Conservation (phyloP, 176 grass and related monocot species). For the Leersia perrieri region DNA sequence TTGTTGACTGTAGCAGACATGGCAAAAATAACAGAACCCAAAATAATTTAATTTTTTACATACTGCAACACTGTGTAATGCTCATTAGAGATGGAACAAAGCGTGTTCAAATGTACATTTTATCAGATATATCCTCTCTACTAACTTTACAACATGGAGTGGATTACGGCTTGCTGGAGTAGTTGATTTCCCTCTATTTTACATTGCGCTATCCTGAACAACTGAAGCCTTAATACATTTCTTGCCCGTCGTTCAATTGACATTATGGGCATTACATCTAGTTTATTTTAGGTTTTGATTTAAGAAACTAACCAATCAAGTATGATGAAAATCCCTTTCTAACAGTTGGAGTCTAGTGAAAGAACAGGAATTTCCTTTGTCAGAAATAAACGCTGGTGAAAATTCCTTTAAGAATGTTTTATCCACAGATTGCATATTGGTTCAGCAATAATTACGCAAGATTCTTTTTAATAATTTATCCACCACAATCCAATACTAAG, state of each 20-base stretch:
- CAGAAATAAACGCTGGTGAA: not conserved
- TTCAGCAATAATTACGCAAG: not conserved
- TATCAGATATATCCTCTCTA: not conserved
- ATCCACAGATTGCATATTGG: too few relatives aligned
- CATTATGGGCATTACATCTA: not conserved
- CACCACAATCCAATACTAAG: not conserved
- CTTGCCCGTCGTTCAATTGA: not conserved
- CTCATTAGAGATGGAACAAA: not conserved
- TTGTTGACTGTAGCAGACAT: not conserved
- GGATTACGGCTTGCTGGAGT: not conserved
- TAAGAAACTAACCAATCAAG: not conserved
- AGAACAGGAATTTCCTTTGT: not conserved
- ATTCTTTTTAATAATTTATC: slow-evolving; percentile 1
- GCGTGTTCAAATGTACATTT: not conserved
- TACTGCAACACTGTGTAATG: not conserved
- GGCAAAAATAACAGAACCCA: not conserved
- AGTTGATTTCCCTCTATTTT: not conserved
- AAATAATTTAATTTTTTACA: not conserved
- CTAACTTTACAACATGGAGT: not conserved
- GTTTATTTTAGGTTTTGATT: not conserved
- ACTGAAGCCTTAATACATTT: not conserved
- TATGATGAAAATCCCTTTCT: not conserved
- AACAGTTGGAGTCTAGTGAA: not conserved
- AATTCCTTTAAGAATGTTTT: too few relatives aligned
- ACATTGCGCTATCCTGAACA: not conserved